Conservation (phyloP, 768 basidiomycete genomes). For the Leccinum variicolor region DNA sequence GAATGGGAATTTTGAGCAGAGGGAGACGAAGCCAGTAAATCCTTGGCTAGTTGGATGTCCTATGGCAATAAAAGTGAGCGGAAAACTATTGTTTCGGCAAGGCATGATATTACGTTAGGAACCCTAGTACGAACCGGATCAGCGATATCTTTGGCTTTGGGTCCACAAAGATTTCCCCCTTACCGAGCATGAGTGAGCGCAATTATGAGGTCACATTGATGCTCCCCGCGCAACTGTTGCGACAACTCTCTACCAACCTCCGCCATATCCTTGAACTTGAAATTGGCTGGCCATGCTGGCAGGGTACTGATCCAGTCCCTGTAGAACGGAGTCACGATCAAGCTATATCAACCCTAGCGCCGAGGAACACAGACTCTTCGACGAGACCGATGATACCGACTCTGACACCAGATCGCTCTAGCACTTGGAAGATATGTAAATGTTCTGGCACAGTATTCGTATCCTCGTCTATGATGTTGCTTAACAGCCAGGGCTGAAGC, state of each 20-base stretch:
- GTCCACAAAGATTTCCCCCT: slow-evolving; percentile 6
- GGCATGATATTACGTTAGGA: slow-evolving; percentile 25
- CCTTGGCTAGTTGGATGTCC: slow-evolving; percentile 72
- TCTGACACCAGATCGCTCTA: slow-evolving; percentile 67
- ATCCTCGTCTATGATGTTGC: slow-evolving; percentile 74
- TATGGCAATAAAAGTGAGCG: too few relatives aligned
- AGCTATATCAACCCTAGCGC: background rate
- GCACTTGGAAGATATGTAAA: slow-evolving; percentile 58
- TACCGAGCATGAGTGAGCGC: slow-evolving; percentile 84
- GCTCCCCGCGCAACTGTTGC: slow-evolving; percentile 60
- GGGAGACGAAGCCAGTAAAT: slow-evolving; percentile 58
- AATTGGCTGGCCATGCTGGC: slow-evolving; percentile 79
- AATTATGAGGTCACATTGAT: slow-evolving; percentile 78
- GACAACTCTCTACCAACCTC: slow-evolving; percentile 76
- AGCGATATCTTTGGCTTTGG: background rate
- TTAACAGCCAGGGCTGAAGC: slow-evolving; percentile 80
- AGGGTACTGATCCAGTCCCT: slow-evolving; percentile 92
- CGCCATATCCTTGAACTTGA: slow-evolving; percentile 73
- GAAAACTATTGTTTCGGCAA: too few relatives aligned
- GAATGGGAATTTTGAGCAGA: slow-evolving; percentile 41
- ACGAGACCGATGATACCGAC: slow-evolving; percentile 86
- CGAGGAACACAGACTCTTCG: slow-evolving; percentile 56
- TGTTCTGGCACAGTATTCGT: slow-evolving; percentile 62
- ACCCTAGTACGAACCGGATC: slow-evolving; percentile 19
- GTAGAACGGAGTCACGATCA: background rate